phyloP scores from a whole-genome alignment of 768 basidiomycete genomes.

The Boletus sp. region DNA sequence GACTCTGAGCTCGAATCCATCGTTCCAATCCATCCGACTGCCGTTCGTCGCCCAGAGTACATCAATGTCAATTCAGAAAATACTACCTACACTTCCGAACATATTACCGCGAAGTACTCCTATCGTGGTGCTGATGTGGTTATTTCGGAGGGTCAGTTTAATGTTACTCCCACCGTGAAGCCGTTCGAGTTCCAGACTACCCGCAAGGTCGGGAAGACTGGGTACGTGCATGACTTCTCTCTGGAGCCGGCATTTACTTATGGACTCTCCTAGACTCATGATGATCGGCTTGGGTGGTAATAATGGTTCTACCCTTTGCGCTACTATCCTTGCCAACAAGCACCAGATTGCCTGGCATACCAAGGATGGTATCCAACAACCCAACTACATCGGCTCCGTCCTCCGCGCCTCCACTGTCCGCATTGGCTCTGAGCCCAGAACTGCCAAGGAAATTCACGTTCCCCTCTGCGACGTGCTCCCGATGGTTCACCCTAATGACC shows the following conservation, averaged over 20 bases:
- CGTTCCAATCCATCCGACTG: constrained; percentile 79
- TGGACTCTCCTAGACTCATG: constrained; percentile 64
- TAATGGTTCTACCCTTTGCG: constrained; percentile 92
- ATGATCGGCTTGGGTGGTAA: constrained; percentile 97
- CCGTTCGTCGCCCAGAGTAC: constrained; percentile 70
- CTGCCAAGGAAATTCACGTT: constrained; percentile 88
- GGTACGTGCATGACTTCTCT: constrained; percentile 52
- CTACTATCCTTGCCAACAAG: constrained; percentile 94
- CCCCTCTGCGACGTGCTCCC: constrained; percentile 92
- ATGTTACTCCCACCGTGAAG: constrained; percentile 75
- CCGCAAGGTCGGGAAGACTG: constrained; percentile 84
- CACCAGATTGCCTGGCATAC: constrained; percentile 95
- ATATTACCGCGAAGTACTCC: constrained; percentile 78
- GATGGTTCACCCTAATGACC: constrained; percentile 98
- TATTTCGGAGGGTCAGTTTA: constrained; percentile 71
- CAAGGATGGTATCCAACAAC: constrained; percentile 86
- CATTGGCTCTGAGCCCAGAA: constrained; percentile 75
- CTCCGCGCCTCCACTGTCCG: constrained; percentile 94
- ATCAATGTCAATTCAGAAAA: constrained; percentile 82
- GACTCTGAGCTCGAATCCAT: constrained; percentile 68
- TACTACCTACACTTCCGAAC: constrained; percentile 76
- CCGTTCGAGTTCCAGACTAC: constrained; percentile 90
- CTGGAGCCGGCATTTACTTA: constrained; percentile 2
- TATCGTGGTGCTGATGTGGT: constrained; percentile 77
- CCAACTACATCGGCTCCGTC: constrained; percentile 97